Evolutionary conservation across 768 basidiomycete genomes (phyloP), one percentile per base, ranked within the genome.

Genomic region (Rhodotorula paludigena): DNA sequence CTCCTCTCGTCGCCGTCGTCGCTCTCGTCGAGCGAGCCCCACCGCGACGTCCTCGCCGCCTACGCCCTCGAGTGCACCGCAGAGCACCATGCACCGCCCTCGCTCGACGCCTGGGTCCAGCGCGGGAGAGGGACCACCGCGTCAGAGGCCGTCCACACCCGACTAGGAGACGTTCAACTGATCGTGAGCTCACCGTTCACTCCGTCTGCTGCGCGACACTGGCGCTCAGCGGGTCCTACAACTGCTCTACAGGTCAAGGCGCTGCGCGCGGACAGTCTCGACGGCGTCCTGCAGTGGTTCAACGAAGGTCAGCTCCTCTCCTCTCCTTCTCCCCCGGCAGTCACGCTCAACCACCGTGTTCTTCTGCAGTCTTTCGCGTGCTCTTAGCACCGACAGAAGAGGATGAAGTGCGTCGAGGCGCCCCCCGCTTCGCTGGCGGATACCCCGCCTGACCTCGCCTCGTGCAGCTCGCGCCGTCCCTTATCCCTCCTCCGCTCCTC

Each of bases 31-130:
- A 79, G 25, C 8, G 76, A 81, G 33, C 75, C 80, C 20, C 80
- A 81, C 28, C 77, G 82, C 39, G 82, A 82, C 72, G 76, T 83
- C 2, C 83, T 84, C 71, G 80, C 79, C 48, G 83, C 85, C 74
- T 90, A 87, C 76, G 89, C 89, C 12, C 83, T 92, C 83, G 91
- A 91, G 76, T 85, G 89, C 30, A 82, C 90, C 47, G 85, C 85
- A 68, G 90, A 91, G 78, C 83, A 84, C 4, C 86, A 89, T 18
- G 23, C 47, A 21, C 47, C 55, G 1, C 1, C 15, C 32, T 14
- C 30, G 3, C 53, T 58, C n/a, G 23, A 39, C 15, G 25, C 2
- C 14, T 70, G 54, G 64, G 6, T 39, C 18, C 25, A 25, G 28
- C 6, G 36, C 5, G n/a, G 32, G 15, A 18, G n/a, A 10, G 52